phyloP scores from a whole-genome alignment of 148 eudicot genomes.

The Spergularia marina region DNA sequence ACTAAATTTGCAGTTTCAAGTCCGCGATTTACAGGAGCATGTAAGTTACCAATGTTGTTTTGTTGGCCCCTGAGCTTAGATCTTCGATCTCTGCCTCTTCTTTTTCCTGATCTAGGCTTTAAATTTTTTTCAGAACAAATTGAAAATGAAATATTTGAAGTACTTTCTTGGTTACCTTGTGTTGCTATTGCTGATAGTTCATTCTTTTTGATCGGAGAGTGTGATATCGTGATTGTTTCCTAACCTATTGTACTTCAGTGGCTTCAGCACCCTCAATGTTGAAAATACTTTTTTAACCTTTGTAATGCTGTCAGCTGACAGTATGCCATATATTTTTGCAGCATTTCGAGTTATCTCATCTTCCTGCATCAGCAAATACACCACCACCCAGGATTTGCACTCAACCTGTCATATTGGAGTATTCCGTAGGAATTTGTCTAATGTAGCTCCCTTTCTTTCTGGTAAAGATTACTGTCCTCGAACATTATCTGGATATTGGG shows the following conservation, averaged over 20 bases:
- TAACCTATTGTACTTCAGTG: background rate
- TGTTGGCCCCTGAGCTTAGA: slow-evolving; percentile 5
- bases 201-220: background rate
- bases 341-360: slow-evolving; percentile 26
- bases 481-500: slow-evolving; percentile 63
- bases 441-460: slow-evolving; percentile 21
- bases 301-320: slow-evolving; percentile 3
- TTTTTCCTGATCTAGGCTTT: background rate
- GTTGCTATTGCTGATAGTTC: background rate
- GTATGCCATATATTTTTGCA: slow-evolving; percentile 24
- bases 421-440: slow-evolving; percentile 12
- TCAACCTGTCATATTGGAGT: slow-evolving; percentile 9
- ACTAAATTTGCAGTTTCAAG: slow-evolving; percentile 18
- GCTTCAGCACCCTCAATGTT: background rate
- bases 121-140: background rate
- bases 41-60: slow-evolving; percentile 20
- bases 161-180: too few relatives aligned
- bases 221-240: background rate
- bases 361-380: slow-evolving; percentile 24
- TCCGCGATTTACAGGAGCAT: slow-evolving; percentile 11
- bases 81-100: background rate
- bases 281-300: background rate
- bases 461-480: slow-evolving; percentile 30
- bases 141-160: background rate
- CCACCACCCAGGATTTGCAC: slow-evolving; percentile 11